These are phyloP conservation scores for Pseudofabraea citricarpa DNA, from an alignment of 2,329 filamentous ascomycete species.

Conservation along the genomic window DNA sequence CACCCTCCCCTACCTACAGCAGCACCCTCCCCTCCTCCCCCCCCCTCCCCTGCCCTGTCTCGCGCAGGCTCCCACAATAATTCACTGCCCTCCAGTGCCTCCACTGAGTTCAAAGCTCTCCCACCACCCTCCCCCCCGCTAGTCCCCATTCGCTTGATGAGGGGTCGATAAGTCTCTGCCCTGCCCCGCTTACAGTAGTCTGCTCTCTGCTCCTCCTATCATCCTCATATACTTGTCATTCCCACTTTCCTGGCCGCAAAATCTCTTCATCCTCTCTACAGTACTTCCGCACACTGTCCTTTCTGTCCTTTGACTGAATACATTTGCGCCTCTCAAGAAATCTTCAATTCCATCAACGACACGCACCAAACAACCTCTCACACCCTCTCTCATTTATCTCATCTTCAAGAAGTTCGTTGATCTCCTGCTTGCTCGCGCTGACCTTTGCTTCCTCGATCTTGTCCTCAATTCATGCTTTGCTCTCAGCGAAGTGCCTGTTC, in stretches of 20 bases:
- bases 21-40: too few species aligned
- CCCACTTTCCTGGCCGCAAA: slow-evolving; percentile 5
- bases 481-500: slow-evolving; percentile 26
- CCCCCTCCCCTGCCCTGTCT: too few species aligned
- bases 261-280: slow-evolving; percentile 9
- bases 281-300: slow-evolving; percentile 24
- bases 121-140: too few species aligned
- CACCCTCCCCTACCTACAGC: too few species aligned
- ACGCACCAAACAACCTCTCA: slow-evolving; percentile 5
- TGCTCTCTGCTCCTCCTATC: too few species aligned
- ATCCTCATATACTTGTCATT: slow-evolving; percentile 4
- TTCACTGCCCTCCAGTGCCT: too few species aligned
- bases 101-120: too few species aligned
- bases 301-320: slow-evolving; percentile 24
- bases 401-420: slow-evolving; percentile 29
- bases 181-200: slow-evolving; percentile 5
- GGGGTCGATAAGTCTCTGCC: not conserved
- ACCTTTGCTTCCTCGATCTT: slow-evolving; percentile 19
- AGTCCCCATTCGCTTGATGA: not conserved
- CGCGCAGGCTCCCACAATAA: too few species aligned
- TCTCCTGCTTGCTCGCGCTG: slow-evolving; percentile 28
- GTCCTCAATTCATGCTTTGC: slow-evolving; percentile 19
- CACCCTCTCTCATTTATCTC: slow-evolving; percentile 12
- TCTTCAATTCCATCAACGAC: slow-evolving; percentile 1
- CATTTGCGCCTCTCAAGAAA: slow-evolving; percentile 12